Base-by-base conservation (phyloP, 495 filamentous ascomycete species). In the Bryoglossum gracile region DNA sequence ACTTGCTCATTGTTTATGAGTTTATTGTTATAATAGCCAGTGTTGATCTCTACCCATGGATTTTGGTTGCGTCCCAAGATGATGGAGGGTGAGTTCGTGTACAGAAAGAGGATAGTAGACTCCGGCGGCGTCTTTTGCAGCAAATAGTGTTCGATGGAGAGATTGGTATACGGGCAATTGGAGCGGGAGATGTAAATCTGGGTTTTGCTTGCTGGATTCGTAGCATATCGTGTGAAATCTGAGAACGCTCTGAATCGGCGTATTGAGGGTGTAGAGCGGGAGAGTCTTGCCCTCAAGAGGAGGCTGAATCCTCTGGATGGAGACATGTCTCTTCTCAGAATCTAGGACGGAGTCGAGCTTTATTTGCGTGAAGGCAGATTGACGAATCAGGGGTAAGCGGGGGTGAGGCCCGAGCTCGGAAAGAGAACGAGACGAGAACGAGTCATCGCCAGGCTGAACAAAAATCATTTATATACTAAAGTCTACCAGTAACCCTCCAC, bases 41-140 rank as follows among this genome's bases (percentile, higher is more conserved):
- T 74, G 63, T 95, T 87, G 38, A 84, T 81, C 64, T 98, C 92
- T 8, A 87, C 71, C 90, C 90, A 98, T 32, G 92, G 92, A 62
- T 98, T 98, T 62, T 98, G 92, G 63, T 98, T 98, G 38, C 91
- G 84, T 11, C 92, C 92, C 49, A 98, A 81, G 53, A 98, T 79
- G 41, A 98, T 74, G 64, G 85, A 84, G 6, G 91, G 89, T 10
- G 72, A 67, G 65, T 98, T 97, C 50, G 77, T 71, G 67, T 97
- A 98, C 14, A 97, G 73, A 50, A 96, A 89, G 0, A 96, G 75
- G 25, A 95, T 62, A 34, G 74, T 79, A 4, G 88, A 89, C 53
- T 83, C 73, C 4, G 77, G 66, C 0, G 81, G 75, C 0, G 86
- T 76, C 32, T 82, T 77, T 46, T 83, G 76, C 0, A 97, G 79